Conservation (phyloP, 345 rosid species). For the Brassica cretica region DNA sequence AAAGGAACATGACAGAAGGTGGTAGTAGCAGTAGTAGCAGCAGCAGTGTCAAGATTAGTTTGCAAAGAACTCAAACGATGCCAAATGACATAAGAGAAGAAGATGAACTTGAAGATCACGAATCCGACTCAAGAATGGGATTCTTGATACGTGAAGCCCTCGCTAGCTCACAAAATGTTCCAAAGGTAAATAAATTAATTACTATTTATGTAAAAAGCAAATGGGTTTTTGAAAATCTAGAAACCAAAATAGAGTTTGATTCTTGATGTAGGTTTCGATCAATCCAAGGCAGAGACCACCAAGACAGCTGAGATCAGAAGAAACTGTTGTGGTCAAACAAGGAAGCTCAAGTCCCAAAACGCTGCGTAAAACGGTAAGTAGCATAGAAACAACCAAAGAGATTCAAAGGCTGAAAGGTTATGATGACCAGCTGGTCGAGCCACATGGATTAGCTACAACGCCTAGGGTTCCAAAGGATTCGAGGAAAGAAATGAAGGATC, state of each 20-base stretch:
- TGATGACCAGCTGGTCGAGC: slow-evolving; percentile 38
- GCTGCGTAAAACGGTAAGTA: slow-evolving; percentile 46
- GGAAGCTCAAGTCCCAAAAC: slow-evolving; percentile 32
- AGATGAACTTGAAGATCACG: slow-evolving; percentile 44
- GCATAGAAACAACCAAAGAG: slow-evolving; percentile 57
- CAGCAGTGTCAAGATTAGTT: slow-evolving; percentile 16
- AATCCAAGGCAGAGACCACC: slow-evolving; percentile 40
- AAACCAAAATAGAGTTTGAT: neutral
- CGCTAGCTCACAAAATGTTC: slow-evolving; percentile 35
- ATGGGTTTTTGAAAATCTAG: neutral
- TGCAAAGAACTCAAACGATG: slow-evolving; percentile 55
- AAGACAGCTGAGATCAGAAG: slow-evolving; percentile 42
- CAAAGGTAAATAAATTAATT: slow-evolving; percentile 41
- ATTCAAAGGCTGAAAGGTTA: slow-evolving; percentile 50
- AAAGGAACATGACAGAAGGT: slow-evolving; percentile 16
- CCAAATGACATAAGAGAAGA: slow-evolving; percentile 40
- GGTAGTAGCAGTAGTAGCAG: slow-evolving; percentile 11
- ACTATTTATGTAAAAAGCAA: neutral
- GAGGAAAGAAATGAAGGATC: slow-evolving; percentile 55
- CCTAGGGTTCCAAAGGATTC: slow-evolving; percentile 47
- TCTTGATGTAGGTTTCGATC: slow-evolving; percentile 20
- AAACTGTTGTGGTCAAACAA: slow-evolving; percentile 37
- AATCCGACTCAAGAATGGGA: slow-evolving; percentile 55
- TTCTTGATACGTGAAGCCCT: slow-evolving; percentile 59
- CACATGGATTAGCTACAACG: slow-evolving; percentile 42